Conservation (phyloP, 495 filamentous ascomycete species). For the Apiosordaria backusii region DNA sequence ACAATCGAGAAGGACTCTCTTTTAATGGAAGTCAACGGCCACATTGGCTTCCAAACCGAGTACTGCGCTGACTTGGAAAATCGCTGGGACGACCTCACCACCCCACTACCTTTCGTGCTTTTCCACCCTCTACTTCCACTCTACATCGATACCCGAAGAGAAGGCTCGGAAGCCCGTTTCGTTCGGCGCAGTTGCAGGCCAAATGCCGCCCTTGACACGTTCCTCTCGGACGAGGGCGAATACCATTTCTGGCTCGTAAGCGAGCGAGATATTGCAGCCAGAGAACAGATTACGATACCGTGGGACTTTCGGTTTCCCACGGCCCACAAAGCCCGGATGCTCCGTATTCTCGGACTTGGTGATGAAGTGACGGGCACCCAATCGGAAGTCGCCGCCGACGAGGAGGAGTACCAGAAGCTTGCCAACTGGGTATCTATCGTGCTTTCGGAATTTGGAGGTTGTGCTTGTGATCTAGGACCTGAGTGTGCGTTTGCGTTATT, state of each 20-base stretch:
- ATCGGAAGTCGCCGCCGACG: conserved; percentile 42
- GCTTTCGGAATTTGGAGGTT: conserved; percentile 82
- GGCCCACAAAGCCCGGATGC: conserved; percentile 39
- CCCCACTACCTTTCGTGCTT: conserved; percentile 81
- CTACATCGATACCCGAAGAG: conserved; percentile 83
- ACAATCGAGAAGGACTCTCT: conserved; percentile 60
- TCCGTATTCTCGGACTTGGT: conserved; percentile 49
- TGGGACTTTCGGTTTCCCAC: conserved; percentile 54
- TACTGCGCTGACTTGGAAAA: conserved; percentile 71
- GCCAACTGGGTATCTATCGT: conserved; percentile 61
- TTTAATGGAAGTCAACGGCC: conserved; percentile 83
- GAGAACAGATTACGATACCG: conserved; percentile 54
- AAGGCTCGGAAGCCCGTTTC: conserved; percentile 81
- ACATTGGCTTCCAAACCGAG: conserved; percentile 72
- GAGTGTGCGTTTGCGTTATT: conserved; percentile 72
- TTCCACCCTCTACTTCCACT: conserved; percentile 79
- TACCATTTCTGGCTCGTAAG: conserved; percentile 90
- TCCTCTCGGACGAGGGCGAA: conserved; percentile 67
- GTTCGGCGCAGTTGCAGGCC: conserved; percentile 83
- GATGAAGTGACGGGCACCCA: conserved; percentile 39
- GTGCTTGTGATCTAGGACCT: conserved; percentile 66
- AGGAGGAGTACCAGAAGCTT: conserved; percentile 49
- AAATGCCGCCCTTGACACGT: conserved; percentile 77
- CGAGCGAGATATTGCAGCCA: conserved; percentile 61
- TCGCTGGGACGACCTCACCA: conserved; percentile 69